These are phyloP conservation scores for Hanseniaspora pseudoguilliermondii DNA, from an alignment of 805 yeast genomes.

Conservation along the genomic window DNA sequence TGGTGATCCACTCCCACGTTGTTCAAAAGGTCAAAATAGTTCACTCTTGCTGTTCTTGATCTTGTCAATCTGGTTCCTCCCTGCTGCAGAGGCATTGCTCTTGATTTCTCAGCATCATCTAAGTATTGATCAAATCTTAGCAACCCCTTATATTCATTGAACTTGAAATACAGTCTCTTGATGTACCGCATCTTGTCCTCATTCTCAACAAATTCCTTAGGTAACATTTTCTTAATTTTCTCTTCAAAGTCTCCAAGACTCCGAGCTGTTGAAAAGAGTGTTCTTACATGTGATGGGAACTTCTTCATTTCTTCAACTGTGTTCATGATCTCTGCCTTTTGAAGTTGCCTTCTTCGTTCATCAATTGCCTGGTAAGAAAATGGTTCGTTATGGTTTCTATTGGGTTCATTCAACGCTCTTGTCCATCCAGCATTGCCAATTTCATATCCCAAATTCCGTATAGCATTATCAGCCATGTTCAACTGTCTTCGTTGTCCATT, in stretches of 20 bases:
- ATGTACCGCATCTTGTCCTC: not conserved
- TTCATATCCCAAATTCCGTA: not conserved
- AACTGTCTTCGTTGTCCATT: not conserved
- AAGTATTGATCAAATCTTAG: not conserved
- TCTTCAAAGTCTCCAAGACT: not conserved
- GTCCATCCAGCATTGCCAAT: not conserved
- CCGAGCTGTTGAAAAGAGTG: not conserved
- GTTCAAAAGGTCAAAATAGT: not conserved
- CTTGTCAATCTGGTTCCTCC: not conserved
- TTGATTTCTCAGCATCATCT: not conserved
- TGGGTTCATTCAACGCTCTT: not conserved
- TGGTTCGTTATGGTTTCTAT: not conserved
- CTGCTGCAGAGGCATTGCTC: not conserved
- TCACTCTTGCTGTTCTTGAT: not conserved
- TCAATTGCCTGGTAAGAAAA: not conserved
- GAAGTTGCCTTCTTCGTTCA: not conserved
- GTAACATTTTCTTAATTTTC: not conserved
- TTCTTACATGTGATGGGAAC: not conserved
- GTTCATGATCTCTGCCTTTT: not conserved
- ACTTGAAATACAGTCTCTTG: conserved; percentile 6
- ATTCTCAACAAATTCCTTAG: not conserved
- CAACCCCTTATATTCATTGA: not conserved
- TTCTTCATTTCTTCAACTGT: not conserved
- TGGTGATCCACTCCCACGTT: not conserved
- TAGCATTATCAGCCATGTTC: too few relatives aligned